Evolutionary conservation across 768 basidiomycete genomes (phyloP).

Genomic region (Auricularia heimuer): DNA sequence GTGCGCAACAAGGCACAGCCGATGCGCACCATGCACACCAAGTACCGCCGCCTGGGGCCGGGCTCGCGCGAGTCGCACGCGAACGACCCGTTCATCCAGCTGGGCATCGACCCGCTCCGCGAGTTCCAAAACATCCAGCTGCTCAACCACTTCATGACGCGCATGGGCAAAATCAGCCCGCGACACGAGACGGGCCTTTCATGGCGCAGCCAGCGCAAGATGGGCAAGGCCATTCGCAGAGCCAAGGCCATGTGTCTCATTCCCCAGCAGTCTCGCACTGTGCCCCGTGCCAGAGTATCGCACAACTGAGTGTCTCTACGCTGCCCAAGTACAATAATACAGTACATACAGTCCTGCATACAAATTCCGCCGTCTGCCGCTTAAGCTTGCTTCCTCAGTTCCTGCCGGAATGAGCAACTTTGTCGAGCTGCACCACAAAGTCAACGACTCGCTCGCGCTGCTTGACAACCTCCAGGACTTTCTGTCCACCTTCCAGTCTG

Average conservation of each 20-base stretch:
- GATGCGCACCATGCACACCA: neutral
- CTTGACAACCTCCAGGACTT: conserved; percentile 85
- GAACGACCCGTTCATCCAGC: conserved; percentile 61
- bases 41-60: conserved; percentile 42
- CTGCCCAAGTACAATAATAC: too few relatives aligned
- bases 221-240: conserved; percentile 79
- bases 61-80: conserved; percentile 40
- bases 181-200: conserved; percentile 65
- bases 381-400: neutral
- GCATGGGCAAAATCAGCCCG: conserved; percentile 74
- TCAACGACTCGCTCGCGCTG: conserved; percentile 40
- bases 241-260: conserved; percentile 89
- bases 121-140: conserved; percentile 53
- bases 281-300: too few relatives aligned
- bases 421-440: conserved; percentile 84
- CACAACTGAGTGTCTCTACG: too few relatives aligned
- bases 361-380: neutral
- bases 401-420: conserved; percentile 32
- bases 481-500: conserved; percentile 89
- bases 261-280: conserved; percentile 25
- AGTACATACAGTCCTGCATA: neutral
- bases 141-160: conserved; percentile 48
- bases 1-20: neutral
- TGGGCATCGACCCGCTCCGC: conserved; percentile 63
- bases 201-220: conserved; percentile 61